Evolutionary conservation across 768 basidiomycete genomes (phyloP).

Genomic region (Kwoniella sp.): DNA sequence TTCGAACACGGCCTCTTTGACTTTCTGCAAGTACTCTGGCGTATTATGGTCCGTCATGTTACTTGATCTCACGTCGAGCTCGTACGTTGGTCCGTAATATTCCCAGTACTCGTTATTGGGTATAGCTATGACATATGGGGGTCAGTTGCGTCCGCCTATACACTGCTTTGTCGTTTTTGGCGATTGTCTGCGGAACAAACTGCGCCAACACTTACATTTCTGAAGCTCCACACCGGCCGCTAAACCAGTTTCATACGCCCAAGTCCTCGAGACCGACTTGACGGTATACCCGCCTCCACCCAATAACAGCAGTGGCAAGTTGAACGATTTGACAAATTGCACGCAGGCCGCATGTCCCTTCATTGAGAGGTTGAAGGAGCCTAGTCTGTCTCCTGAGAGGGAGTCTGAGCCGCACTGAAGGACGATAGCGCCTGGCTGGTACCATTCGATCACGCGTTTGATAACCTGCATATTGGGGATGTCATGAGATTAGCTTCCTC

Average conservation of each 20-base stretch:
- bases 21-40: slow-evolving; percentile 85
- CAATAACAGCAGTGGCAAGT: slow-evolving; percentile 86
- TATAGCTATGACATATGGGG: slow-evolving; percentile 67
- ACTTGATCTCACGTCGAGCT: slow-evolving; percentile 88
- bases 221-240: slow-evolving; percentile 96
- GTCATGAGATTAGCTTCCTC: slow-evolving; percentile 4
- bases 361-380: slow-evolving; percentile 96
- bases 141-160: too few species aligned
- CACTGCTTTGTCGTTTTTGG: too few species aligned
- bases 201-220: slow-evolving; percentile 62
- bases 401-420: slow-evolving; percentile 98
- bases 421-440: slow-evolving; percentile 91
- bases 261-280: slow-evolving; percentile 92
- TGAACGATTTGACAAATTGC: slow-evolving; percentile 93
- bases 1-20: slow-evolving; percentile 88
- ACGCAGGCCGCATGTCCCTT: slow-evolving; percentile 97
- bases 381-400: slow-evolving; percentile 91
- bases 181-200: background rate
- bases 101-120: slow-evolving; percentile 99
- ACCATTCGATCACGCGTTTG: slow-evolving; percentile 87
- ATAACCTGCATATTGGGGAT: slow-evolving; percentile 69
- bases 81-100: slow-evolving; percentile 97
- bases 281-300: slow-evolving; percentile 99
- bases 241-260: slow-evolving; percentile 97
- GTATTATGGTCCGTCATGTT: slow-evolving; percentile 97